These are phyloP conservation scores for Gentiana dahurica DNA, from an alignment of 257 asterid genomes.

Conservation along the genomic window DNA sequence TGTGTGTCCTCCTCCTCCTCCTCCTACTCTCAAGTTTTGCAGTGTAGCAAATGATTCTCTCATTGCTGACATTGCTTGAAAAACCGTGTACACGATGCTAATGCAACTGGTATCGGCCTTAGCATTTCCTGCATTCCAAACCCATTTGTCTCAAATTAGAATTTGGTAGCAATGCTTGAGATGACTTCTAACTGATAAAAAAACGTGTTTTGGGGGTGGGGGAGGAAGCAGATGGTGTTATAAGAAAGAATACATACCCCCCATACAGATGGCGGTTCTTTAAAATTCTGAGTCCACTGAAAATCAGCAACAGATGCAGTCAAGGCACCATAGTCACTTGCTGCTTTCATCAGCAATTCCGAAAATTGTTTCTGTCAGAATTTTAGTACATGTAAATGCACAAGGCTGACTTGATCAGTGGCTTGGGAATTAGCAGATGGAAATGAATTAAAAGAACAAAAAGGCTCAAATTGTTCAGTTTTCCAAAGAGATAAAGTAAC, in stretches of 20 bases:
- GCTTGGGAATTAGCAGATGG: background rate
- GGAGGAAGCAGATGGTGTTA: background rate
- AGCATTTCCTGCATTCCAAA: conserved; percentile 65
- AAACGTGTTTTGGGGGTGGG: no score
- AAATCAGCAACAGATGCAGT: conserved; percentile 89
- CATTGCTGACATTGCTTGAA: conserved; percentile 96
- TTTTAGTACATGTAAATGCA: conserved; percentile 1
- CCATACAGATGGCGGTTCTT: conserved; percentile 94
- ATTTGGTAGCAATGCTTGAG: no score
- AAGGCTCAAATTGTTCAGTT: background rate
- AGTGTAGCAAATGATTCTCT: conserved; percentile 83
- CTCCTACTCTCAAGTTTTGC: conserved; percentile 74
- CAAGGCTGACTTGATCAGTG: conserved; percentile 3
- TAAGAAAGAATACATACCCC: conserved; percentile 44
- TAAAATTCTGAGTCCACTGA: conserved; percentile 96
- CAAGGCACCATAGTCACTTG: conserved; percentile 92
- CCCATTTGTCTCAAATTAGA: background rate
- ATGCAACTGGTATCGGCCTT: conserved; percentile 93
- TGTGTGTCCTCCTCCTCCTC: background rate
- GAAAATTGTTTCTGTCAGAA: conserved; percentile 88
- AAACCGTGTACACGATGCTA: conserved; percentile 95
- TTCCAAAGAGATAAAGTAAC: no score
- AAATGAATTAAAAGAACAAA: background rate
- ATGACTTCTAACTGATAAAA: no score
- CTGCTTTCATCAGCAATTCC: conserved; percentile 90